Evolutionary conservation across 306 rosid genomes (phyloP), one percentile per base, ranked within the genome.

Genomic region (Malus sylvestris): DNA sequence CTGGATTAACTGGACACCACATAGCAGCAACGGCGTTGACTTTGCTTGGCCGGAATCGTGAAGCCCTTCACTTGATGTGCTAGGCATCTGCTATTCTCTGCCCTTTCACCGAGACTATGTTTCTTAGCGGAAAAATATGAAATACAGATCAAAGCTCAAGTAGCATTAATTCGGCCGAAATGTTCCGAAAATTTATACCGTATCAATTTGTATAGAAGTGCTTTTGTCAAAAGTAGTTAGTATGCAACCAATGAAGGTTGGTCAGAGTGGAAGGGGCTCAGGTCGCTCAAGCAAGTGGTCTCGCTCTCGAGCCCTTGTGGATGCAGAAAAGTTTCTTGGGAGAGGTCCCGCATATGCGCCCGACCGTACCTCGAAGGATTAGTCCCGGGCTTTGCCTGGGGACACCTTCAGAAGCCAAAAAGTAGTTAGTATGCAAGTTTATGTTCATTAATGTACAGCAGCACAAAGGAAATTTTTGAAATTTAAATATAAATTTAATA

Each of bases 21-120:
- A 92, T 94, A 40, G 97, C 98, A 67, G 97, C 98, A 10, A 86
- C 97, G 0, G 88, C 96, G 20, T 78, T 94, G 78, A 92, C 90
- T 85, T 81, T 94, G 80, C 88, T 94, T 1, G 98, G 98, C 52
- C 98, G 91, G 27, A 87, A 85, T 59, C 96, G 98, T 5, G 98
- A 94, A 80, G 98, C 98, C 70, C 91, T 94, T 32, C 91, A 42
- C 23, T 90, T 94, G 63, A 90, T 85, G 90, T 82, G 90, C 77
- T 85, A 75, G 9, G 78, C 76, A 79, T 22, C 5, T 27, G 30
- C 10, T 33, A 19, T 6, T 61, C 51, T 57, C 70, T n/a, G 27
- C 25, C 46, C 32, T 9, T 58, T 58, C 76, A 6, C 29, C 0
- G 42, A 18, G 45, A 8, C 58, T 14, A 0, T 22, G 58, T 67